Evolutionary conservation across 345 rosid genomes (phyloP), one percentile per base, ranked within the genome.

Genomic region (Euclidium syriacum): DNA sequence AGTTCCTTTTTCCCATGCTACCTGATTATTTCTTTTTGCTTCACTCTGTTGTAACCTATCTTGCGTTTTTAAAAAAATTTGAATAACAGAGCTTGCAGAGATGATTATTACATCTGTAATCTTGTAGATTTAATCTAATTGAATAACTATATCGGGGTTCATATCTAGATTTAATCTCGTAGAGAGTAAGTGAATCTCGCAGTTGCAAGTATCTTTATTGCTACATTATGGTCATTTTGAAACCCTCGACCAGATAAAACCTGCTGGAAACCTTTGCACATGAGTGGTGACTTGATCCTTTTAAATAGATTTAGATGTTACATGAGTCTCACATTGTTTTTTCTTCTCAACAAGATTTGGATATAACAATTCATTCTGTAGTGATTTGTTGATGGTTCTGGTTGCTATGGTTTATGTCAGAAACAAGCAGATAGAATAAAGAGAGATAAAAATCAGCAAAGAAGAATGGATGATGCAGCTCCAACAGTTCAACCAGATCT

Each of bases 381-480:
- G 24, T 43, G 58, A 12, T 70, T 17, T 55, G 39, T 34, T 57
- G 22, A 64, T 64, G 49, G 18, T 32, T 48, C 49, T 14, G 43
- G 10, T 56, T 59, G 4, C 68, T 52, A 8, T 50, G 39, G 25
- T 65, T 24, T 57, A 50, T 57, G 15, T 64, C 89, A 94, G 99
- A 86, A 86, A 53, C 99, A 94, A 66, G 74, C 92, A 3, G 92
- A 88, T 57, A 84, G 95, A 76, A 81, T 83, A 47, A 86, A 83
- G 78, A 84, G 87, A 46, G 91, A 82, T 25, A 90, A 94, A 70
- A 83, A 73, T 34, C 89, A 82, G 12, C 65, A 67, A 11, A 90
- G 61, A 67, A 84, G 85, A 79, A 78, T 88, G 71, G 99, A 94
- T 78, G 91, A 90, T 73, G 90, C 77, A 7, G 84, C 78, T 47